Conservation (phyloP, 2,329 filamentous ascomycete species). For the Xylariaceae sp. region DNA sequence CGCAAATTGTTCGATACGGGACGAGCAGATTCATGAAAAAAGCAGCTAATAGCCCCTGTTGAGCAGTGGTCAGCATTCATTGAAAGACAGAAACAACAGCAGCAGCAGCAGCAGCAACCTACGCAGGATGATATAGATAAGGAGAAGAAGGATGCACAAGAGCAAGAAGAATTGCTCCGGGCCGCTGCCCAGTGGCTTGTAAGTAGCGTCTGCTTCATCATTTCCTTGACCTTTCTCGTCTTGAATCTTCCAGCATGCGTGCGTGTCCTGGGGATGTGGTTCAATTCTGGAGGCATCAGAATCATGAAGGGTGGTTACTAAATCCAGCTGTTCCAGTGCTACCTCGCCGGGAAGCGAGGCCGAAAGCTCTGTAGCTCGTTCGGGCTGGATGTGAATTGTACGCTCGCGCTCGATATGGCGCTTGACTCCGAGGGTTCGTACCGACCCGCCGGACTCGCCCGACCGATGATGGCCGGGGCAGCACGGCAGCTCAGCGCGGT, state of each 20-base stretch:
- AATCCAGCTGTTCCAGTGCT: slow-evolving; percentile 21
- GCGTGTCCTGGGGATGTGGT: too few relatives aligned
- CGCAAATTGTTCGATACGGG: too few relatives aligned
- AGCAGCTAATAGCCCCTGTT: too few relatives aligned
- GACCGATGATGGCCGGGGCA: not conserved
- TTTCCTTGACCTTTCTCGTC: too few relatives aligned
- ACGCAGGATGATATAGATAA: too few relatives aligned
- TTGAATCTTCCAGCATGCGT: too few relatives aligned
- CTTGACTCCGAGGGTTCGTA: slow-evolving; percentile 8
- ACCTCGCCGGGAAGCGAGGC: slow-evolving; percentile 16
- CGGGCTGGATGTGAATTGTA: slow-evolving; percentile 13
- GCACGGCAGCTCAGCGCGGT: not conserved
- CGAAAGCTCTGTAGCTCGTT: slow-evolving; percentile 15
- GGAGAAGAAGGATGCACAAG: not conserved
- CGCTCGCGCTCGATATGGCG: slow-evolving; percentile 12
- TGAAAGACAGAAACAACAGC: too few relatives aligned
- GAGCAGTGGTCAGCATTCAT: too few relatives aligned
- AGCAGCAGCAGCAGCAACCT: too few relatives aligned
- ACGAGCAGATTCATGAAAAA: too few relatives aligned
- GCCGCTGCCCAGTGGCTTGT: not conserved
- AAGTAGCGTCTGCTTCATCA: too few relatives aligned
- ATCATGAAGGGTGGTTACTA: slow-evolving; percentile 7
- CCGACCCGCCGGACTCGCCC: not conserved
- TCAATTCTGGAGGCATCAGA: slow-evolving; percentile 8
- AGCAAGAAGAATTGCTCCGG: not conserved